Evolutionary conservation across 2,329 filamentous ascomycete genomes (phyloP).

Genomic region (Cladosporium sp.): DNA sequence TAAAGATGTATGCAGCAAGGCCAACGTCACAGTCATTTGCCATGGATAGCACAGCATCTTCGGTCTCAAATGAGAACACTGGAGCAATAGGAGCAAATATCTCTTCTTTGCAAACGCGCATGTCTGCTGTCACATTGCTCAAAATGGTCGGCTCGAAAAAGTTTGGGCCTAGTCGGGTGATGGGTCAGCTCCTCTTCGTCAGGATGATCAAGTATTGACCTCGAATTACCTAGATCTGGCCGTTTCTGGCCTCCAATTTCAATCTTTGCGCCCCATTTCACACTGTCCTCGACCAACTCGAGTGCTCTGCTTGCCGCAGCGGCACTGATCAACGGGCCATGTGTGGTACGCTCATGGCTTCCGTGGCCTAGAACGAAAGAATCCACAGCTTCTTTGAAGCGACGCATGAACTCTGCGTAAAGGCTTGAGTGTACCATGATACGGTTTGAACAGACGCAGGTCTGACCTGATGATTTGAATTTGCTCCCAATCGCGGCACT

Average conservation of each 20-base stretch:
- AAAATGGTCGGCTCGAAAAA: slow-evolving; percentile 26
- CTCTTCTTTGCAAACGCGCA: slow-evolving; percentile 24
- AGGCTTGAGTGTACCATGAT: slow-evolving; percentile 74
- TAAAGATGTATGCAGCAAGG: slow-evolving; percentile 34
- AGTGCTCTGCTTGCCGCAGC: neutral
- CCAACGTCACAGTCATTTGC: slow-evolving; percentile 36
- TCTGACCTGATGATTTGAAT: slow-evolving; percentile 92
- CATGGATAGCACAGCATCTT: slow-evolving; percentile 21
- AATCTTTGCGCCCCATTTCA: neutral
- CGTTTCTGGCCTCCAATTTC: neutral
- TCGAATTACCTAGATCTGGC: neutral
- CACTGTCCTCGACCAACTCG: neutral
- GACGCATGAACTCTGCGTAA: slow-evolving; percentile 68
- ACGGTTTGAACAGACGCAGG: slow-evolving; percentile 76
- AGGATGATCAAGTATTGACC: neutral
- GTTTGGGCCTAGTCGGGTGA: neutral
- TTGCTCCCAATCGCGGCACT: slow-evolving; percentile 79
- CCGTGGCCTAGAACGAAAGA: slow-evolving; percentile 72
- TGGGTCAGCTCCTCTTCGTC: too few species aligned
- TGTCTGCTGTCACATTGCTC: slow-evolving; percentile 19
- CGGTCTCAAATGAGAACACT: slow-evolving; percentile 23
- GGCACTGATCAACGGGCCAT: slow-evolving; percentile 2
- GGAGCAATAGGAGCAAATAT: slow-evolving; percentile 25
- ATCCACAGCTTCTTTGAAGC: slow-evolving; percentile 68
- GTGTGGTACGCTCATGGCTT: slow-evolving; percentile 63